Base-by-base conservation (phyloP, 2,329 filamentous ascomycete genomes). In the Biscogniauxia marginata region DNA sequence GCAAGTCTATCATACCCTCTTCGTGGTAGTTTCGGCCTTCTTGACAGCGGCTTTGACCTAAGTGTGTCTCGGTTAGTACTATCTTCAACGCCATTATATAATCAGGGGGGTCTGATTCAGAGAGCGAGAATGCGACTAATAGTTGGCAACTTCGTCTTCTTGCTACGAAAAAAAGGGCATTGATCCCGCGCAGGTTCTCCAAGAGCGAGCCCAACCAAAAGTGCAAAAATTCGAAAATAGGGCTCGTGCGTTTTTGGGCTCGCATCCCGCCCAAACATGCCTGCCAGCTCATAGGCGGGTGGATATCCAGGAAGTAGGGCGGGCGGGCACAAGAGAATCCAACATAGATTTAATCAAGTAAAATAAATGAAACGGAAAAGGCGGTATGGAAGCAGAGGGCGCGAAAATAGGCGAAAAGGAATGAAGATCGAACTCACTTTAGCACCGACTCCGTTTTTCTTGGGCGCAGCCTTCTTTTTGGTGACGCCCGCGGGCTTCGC, bases 401-500 rank as follows among this genome's bases (percentile, higher is more conserved):
- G 19, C 25, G 3, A 45, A 20, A 51, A 13, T 34, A 30, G 47
- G 20, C n/a, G 44, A 46, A 45, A n/a, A n/a, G n/a, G n/a, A 56
- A 30, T 52, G 45, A 13, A 45, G 21, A 5, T 58, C n/a, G 7
- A 49, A 53, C 62, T 3, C 63, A 70, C 68, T 65, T 71, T 72
- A 7, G 65, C 65, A 43, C 60, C 66, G 48, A 64, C 65, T 50
- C 65, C 67, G 22, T 70, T 65, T 57, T 71, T 71, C 65, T 71
- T 71, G 2, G 68, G 60, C 7, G 61, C 59, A 13, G 66, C 54
- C 57, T 67, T 69, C 65, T 70, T 71, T 62, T 71, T 71, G 46
- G 66, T 71, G 55, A 71, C 68, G 46, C 69, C 70, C 43, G 60
- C 59, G 9, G 70, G 70, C 61, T 71, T 71, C 23, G 60, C 63